Percentiles rank a stretch among this genome's conserved stretches.
Conservation (phyloP, 2,329 filamentous ascomycete genomes). For the Colletotrichum acutatum region DNA sequence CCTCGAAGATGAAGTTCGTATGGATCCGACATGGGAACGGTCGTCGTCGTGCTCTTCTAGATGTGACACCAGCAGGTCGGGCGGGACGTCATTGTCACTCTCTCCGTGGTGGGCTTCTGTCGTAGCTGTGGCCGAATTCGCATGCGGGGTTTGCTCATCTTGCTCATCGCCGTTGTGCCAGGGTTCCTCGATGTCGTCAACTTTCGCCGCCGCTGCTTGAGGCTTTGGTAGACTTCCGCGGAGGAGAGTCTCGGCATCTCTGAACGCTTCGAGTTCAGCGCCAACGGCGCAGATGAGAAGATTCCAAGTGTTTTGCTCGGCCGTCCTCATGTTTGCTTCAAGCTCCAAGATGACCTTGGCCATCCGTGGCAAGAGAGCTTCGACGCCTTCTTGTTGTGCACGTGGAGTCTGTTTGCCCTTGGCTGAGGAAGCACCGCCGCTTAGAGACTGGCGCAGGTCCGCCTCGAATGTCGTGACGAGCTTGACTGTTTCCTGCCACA, state of each 20-base stretch:
- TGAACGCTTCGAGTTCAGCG: conserved; percentile 76
- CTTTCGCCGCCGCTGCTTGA: conserved; percentile 34
- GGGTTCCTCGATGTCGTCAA: conserved; percentile 37
- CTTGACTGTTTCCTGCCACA: conserved; percentile 73
- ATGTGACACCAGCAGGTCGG: conserved; percentile 51
- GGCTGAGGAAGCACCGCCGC: conserved; percentile 39
- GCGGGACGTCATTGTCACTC: conserved; percentile 55
- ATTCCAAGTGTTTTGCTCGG: conserved; percentile 76
- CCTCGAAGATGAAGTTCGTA: conserved; percentile 28
- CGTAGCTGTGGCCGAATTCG: neutral
- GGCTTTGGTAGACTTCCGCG: conserved; percentile 43
- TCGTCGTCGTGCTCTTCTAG: conserved; percentile 43
- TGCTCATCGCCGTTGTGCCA: conserved; percentile 30
- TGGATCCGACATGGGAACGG: conserved; percentile 29
- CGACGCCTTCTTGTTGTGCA: conserved; percentile 52
- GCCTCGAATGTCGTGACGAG: conserved; percentile 74
- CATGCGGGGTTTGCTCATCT: neutral
- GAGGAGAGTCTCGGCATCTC: conserved; percentile 69
- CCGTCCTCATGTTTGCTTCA: conserved; percentile 62
- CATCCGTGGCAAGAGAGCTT: conserved; percentile 65
- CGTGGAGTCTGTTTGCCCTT: conserved; percentile 45
- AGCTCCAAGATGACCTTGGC: conserved; percentile 65
- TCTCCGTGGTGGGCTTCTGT: conserved; percentile 39
- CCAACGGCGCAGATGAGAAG: conserved; percentile 80
- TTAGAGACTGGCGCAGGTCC: conserved; percentile 67